phyloP scores from a whole-genome alignment of 805 yeast species.

The Suhomyces xylopsoci region DNA sequence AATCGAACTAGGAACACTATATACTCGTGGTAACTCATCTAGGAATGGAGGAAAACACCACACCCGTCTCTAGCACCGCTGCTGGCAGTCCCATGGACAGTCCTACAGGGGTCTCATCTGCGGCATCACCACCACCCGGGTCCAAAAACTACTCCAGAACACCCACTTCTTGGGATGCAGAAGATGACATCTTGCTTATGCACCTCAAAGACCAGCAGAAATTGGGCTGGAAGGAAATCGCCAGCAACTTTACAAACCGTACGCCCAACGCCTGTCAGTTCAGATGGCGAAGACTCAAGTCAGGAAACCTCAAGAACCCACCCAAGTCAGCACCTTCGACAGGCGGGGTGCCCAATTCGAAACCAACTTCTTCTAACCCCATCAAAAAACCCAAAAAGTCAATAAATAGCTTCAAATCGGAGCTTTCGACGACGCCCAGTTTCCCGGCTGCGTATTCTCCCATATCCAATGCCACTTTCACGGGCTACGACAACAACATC shows the following conservation, averaged over 20 bases:
- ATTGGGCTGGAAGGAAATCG: conserved; percentile 48
- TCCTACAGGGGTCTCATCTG: not conserved
- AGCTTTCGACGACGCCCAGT: conserved; percentile 8
- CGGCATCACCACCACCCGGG: not conserved
- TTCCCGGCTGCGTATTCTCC: conserved; percentile 35
- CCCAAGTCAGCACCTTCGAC: conserved; percentile 37
- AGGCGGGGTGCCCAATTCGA: conserved; percentile 9
- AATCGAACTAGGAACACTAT: not conserved
- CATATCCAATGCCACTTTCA: conserved; percentile 33
- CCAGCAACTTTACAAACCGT: conserved; percentile 40
- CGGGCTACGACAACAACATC: conserved; percentile 40
- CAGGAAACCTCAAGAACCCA: conserved; percentile 43
- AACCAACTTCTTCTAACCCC: conserved; percentile 4
- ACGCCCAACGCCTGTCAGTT: conserved; percentile 35
- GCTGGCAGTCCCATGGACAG: not conserved
- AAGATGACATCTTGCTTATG: conserved; percentile 44
- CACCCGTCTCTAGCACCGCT: not conserved
- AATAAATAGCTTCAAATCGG: conserved; percentile 1
- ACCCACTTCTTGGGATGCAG: conserved; percentile 49
- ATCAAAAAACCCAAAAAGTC: conserved; percentile 11
- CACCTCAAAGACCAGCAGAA: conserved; percentile 46
- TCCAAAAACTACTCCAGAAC: conserved; percentile 33
- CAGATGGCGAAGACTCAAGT: conserved; percentile 45
- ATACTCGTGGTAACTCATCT: not conserved
- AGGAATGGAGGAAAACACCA: not conserved